phyloP scores from a whole-genome alignment of 768 basidiomycete species.

The Leucosporidium creatinivorum region DNA sequence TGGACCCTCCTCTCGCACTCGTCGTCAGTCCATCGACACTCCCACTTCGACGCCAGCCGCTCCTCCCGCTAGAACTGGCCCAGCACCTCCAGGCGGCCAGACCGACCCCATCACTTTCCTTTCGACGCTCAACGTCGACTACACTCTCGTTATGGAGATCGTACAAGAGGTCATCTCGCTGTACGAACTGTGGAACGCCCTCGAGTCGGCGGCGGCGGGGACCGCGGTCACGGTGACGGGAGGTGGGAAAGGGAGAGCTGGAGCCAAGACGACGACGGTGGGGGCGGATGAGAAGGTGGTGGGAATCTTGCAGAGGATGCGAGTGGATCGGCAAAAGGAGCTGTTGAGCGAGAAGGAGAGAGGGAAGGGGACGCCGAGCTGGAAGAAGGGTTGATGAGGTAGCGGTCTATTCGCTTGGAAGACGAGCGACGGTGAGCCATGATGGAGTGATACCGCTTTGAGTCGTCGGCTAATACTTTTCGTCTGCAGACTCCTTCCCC shows the following conservation, averaged over 20 bases:
- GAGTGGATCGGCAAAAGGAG: conserved; percentile 57
- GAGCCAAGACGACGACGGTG: conserved; percentile 37
- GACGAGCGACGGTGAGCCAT: no score
- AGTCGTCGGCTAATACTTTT: no score
- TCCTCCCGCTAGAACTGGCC: conserved; percentile 38
- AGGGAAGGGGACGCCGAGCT: neutral
- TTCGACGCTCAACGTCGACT: conserved; percentile 72
- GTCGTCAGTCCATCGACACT: conserved; percentile 53
- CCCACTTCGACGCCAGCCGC: conserved; percentile 20
- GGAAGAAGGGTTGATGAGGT: neutral
- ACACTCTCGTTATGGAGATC: conserved; percentile 68
- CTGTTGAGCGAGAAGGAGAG: conserved; percentile 13
- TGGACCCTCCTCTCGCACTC: conserved; percentile 79
- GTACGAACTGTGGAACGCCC: conserved; percentile 80
- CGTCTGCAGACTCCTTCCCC: no score
- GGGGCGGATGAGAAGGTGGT: conserved; percentile 46
- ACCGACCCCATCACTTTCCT: conserved; percentile 72
- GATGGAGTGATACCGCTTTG: no score
- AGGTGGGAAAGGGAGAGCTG: conserved; percentile 43
- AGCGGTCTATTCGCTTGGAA: no score
- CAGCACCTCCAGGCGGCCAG: conserved; percentile 41
- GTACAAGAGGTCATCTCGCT: conserved; percentile 84
- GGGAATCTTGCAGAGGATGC: conserved; percentile 57
- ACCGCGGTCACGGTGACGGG: neutral
- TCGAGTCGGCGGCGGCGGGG: conserved; percentile 35